A percentile compares a stretch with the other conserved stretches of the same genome.
Evolutionary conservation across 176 grass and related monocot species (phyloP).

Genomic region (Carex kokanica): DNA sequence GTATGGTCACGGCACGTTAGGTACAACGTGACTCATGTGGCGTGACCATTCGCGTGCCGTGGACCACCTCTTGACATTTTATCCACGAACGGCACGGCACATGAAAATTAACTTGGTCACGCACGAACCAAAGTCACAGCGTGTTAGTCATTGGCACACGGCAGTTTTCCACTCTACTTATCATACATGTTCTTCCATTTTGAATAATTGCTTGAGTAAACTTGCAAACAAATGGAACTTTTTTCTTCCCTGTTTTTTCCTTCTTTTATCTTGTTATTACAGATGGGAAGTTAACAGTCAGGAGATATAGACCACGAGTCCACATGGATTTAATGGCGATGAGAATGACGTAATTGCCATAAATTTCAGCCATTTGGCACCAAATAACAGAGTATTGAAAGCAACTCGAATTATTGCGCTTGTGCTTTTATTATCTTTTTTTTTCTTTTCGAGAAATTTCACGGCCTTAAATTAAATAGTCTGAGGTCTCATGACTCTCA

Average conservation of each 20-base stretch:
- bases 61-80: no score
- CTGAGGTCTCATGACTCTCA: no score
- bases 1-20: no score
- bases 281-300: constrained; percentile 2
- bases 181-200: neutral
- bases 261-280: neutral
- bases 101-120: no score
- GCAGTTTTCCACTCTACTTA: no score
- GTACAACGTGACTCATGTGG: no score
- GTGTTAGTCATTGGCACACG: no score
- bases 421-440: neutral
- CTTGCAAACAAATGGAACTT: neutral
- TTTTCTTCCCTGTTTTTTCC: neutral
- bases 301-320: constrained; percentile 29
- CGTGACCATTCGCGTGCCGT: no score
- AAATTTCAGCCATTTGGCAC: neutral
- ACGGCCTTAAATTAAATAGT: neutral
- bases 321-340: constrained; percentile 10
- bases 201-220: neutral
- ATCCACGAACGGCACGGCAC: no score
- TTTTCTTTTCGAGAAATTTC: neutral
- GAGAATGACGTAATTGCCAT: neutral
- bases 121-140: no score
- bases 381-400: neutral
- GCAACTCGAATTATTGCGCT: neutral